Base-by-base conservation (phyloP, 208 protist genomes). In the Trypanosoma boissoni region DNA sequence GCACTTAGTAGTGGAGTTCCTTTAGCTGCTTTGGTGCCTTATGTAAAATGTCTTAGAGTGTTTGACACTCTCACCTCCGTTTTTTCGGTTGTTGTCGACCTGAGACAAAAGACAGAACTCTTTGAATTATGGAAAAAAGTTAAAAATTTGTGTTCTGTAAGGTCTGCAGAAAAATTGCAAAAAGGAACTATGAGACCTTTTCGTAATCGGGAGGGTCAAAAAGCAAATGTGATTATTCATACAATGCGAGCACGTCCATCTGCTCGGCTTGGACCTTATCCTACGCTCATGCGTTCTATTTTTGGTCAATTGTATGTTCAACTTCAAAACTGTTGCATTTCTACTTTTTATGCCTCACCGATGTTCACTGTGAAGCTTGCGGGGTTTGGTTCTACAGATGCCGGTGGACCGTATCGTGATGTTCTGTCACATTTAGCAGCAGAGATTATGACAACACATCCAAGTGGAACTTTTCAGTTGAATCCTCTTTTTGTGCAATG, bases 331-430 rank as follows among this genome's bases (percentile, higher is more conserved):
- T 67, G 69, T 57, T 71, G 71, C 10, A 66, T 75, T 51, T 75
- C 84, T 56, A 91, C 74, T 18, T 96, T 92, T 63, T 89, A 82
- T 62, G 75, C 72, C 4, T 91, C 86, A 9, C 90, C 90, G 16
- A 91, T 96, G 58, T 96, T 96, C 58, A 84, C 70, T 0, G 90
- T 94, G 5, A 96, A 92, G 55, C 78, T 96, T 26, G 77, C 86
- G 23, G 90, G 90, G 29, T 96, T 96, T 46, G 90, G 80, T 42
- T 92, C 90, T 16, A 91, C 83, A 2, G 92, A 97, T 68, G 88
- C 88, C 2, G 92, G 92, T 28, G 92, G 92, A 3, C 92, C 92
- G 3, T 97, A 94, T 74, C 83, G 92, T 49, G 92, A 97, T 41
- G 72, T 92, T 21, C 76, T 97, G 16, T 90, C 88, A 1, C 90